Evolutionary conservation across 768 basidiomycete genomes (phyloP).

Genomic region (Chiua virens): DNA sequence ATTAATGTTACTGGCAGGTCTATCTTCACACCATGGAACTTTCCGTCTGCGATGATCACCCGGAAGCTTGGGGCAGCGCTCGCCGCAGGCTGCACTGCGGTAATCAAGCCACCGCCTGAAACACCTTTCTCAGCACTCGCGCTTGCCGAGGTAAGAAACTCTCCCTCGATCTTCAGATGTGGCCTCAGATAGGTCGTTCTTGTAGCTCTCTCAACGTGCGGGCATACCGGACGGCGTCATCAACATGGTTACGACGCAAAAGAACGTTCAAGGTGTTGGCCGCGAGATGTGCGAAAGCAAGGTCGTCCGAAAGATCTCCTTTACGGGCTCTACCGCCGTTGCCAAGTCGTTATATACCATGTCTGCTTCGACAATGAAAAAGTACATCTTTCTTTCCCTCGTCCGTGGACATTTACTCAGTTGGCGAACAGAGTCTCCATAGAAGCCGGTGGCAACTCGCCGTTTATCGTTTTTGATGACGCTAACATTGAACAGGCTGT

Average conservation of each 20-base stretch:
- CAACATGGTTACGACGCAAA: conserved; percentile 88
- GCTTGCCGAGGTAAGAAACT: conserved; percentile 68
- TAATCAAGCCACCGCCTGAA: conserved; percentile 94
- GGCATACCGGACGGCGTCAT: conserved; percentile 94
- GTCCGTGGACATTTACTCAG: neutral
- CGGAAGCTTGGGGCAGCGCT: conserved; percentile 89
- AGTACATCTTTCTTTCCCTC: conserved; percentile 45
- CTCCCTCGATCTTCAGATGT: neutral
- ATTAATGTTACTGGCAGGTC: conserved; percentile 44
- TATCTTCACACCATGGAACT: conserved; percentile 88
- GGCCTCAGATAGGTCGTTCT: neutral
- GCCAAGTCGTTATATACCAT: conserved; percentile 74
- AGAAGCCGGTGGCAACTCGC: conserved; percentile 92
- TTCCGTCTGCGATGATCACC: conserved; percentile 93
- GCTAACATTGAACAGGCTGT: conserved; percentile 93
- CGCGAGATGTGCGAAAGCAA: conserved; percentile 93
- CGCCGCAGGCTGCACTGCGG: conserved; percentile 94
- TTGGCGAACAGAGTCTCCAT: conserved; percentile 52
- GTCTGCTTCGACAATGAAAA: conserved; percentile 78
- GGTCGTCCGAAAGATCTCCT: conserved; percentile 82
- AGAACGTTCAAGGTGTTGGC: conserved; percentile 83
- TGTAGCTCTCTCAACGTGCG: conserved; percentile 79
- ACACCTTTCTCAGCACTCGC: conserved; percentile 93
- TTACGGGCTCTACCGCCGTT: conserved; percentile 85
- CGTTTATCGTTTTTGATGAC: conserved; percentile 97